Base-by-base conservation (phyloP, 1,284 basidiomycete species). In the Puccinia polysora region DNA sequence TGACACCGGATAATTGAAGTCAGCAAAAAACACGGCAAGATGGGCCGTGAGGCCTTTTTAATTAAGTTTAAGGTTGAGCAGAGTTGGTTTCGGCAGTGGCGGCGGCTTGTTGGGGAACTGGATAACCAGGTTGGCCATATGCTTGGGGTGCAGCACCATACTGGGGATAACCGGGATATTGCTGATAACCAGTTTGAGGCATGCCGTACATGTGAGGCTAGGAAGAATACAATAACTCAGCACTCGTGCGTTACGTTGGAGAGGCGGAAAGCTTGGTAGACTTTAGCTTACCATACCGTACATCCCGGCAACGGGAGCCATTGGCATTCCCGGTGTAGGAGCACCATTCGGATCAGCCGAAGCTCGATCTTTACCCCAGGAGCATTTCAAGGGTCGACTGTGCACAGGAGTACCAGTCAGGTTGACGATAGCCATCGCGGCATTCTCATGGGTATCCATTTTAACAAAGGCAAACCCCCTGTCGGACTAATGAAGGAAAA, bases 381-480 rank as follows among this genome's bases (percentile, higher is more conserved):
- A 92, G 81, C 91, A 95, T 81, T 96, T 95, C 83, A 97, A 89
- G 14, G 91, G 91, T 52, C 95, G 83, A 62, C 94, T 94, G 77
- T 97, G 95, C 34, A 97, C 89, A 84, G 91, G 89, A 81, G 91
- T 89, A 68, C 94, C 93, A 80, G 94, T 91, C 67, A 97, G 83
- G 78, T 95, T 90, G 74, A 93, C 89, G 78, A 98, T 97, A 32
- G 95, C 95, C 86, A 91, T 88, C 12, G 95, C 93, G 64, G 95
- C 95, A 79, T 96, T 92, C 80, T 96, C 92, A 80, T 97, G 95
- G 55, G 91, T 92, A 81, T 97, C 94, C 72, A 97, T 85, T 82
- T 97, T 97, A 80, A 97, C 92, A 79, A 98, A 98, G 0, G 95
- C 95, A 80, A 97, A 97, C 36, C 95, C 95, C 74, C 93, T 88